Percentiles rank a stretch among this genome's conserved stretches.
These are phyloP conservation scores for Juncus effusus DNA, from an alignment of 176 grass and related monocot genomes.

Conservation along the genomic window DNA sequence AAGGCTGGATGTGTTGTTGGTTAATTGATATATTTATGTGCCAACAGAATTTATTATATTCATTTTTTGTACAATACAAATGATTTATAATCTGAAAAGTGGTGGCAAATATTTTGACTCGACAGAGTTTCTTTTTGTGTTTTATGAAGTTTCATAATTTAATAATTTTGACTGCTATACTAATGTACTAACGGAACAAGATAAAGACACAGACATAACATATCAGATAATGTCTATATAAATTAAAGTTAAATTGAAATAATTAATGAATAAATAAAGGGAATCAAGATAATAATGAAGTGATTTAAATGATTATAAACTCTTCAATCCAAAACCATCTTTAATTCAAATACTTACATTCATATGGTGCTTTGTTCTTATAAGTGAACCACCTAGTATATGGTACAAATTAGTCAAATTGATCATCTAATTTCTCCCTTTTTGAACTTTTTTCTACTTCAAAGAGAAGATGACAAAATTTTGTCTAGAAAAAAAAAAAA, in stretches of 20 bases:
- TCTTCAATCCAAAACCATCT: background rate
- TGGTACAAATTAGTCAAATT: slow-evolving; percentile 6
- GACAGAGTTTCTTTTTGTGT: background rate
- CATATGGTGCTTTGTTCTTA: background rate
- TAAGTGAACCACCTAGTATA: background rate
- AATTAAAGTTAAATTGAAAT: too few relatives aligned
- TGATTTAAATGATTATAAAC: background rate
- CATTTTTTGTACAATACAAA: too few relatives aligned
- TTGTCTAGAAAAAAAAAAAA: background rate
- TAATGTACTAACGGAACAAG: too few relatives aligned
- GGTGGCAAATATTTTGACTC: background rate
- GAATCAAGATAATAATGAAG: background rate
- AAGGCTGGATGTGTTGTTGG: background rate
- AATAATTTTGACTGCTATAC: too few relatives aligned
- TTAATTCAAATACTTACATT: slow-evolving; percentile 2
- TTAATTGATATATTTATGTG: too few relatives aligned
- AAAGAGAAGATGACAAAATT: background rate
- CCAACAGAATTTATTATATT: too few relatives aligned
- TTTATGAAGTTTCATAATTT: background rate
- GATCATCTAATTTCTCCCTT: background rate
- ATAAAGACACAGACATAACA: too few relatives aligned
- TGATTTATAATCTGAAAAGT: too few relatives aligned
- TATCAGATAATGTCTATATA: too few relatives aligned
- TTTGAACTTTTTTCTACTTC: too few relatives aligned
- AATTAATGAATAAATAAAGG: too few relatives aligned